Evolutionary conservation across 2,329 filamentous ascomycete species (phyloP).

Genomic region (Pseudogymnoascus sp.): DNA sequence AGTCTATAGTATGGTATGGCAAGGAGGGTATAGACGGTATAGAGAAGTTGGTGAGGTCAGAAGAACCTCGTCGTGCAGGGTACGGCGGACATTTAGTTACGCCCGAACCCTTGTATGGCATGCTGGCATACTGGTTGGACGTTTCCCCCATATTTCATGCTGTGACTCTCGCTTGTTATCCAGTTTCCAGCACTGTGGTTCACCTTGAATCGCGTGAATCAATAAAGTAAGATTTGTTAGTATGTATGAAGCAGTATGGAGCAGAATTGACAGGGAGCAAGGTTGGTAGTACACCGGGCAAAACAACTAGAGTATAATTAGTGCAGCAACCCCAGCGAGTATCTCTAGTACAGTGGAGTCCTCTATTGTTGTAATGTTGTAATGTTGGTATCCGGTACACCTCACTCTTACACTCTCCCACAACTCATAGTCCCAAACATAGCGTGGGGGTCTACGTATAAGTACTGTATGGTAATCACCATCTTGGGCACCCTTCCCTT

Average conservation of each 20-base stretch:
- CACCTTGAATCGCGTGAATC: constrained; percentile 1
- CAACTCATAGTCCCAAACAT: neutral
- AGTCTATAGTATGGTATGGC: neutral
- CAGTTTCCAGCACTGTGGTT: neutral
- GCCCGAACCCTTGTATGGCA: neutral
- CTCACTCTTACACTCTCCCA: neutral
- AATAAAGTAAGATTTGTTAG: neutral
- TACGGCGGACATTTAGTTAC: neutral
- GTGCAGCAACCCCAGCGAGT: neutral
- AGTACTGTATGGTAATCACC: neutral
- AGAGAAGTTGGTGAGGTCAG: no score
- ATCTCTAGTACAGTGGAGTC: neutral
- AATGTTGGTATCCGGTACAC: neutral
- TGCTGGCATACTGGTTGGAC: neutral
- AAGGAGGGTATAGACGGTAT: neutral
- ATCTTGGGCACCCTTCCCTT: constrained; percentile 1
- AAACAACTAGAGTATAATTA: neutral
- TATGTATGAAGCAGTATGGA: neutral
- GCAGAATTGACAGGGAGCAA: neutral
- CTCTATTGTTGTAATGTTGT: neutral
- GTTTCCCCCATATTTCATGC: neutral
- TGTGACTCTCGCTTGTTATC: neutral
- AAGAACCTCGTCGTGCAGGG: no score
- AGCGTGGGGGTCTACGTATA: neutral
- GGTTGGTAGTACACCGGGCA: neutral